Evolutionary conservation across 2,329 filamentous ascomycete species (phyloP).

Genomic region (Sordariomycetes sp.): DNA sequence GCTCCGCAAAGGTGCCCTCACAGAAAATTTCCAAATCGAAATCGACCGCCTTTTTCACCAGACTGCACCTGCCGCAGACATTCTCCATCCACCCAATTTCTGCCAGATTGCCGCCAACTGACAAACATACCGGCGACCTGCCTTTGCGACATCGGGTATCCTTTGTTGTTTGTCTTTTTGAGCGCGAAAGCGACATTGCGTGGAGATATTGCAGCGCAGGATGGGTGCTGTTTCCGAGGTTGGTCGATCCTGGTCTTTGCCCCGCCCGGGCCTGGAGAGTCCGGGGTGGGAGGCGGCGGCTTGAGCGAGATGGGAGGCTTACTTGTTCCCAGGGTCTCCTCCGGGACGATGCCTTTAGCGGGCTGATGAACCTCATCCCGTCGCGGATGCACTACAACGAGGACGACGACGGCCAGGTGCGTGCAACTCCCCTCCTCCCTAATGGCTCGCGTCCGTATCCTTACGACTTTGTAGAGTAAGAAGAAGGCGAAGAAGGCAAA

Average conservation of each 20-base stretch:
- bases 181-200: background rate
- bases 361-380: conserved; percentile 76
- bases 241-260: background rate
- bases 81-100: background rate
- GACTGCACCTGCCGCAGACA: conserved; percentile 2
- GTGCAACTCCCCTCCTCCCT: background rate
- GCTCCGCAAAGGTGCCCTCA: background rate
- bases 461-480: conserved; percentile 45
- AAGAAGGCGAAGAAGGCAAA: conserved; percentile 85
- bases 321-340: conserved; percentile 36
- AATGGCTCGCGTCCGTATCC: background rate
- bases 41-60: background rate
- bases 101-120: background rate
- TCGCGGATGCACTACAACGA: conserved; percentile 86
- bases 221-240: conserved; percentile 10
- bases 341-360: conserved; percentile 67
- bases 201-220: background rate
- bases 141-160: background rate
- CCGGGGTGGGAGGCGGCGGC: background rate
- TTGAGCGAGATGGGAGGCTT: background rate
- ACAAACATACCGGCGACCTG: background rate
- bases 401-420: conserved; percentile 62
- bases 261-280: background rate
- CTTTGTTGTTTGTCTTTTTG: background rate
- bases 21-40: conserved; percentile 6